These are phyloP conservation scores for Solanum lignicaule DNA, from an alignment of 257 asterid genomes.

Conservation along the genomic window DNA sequence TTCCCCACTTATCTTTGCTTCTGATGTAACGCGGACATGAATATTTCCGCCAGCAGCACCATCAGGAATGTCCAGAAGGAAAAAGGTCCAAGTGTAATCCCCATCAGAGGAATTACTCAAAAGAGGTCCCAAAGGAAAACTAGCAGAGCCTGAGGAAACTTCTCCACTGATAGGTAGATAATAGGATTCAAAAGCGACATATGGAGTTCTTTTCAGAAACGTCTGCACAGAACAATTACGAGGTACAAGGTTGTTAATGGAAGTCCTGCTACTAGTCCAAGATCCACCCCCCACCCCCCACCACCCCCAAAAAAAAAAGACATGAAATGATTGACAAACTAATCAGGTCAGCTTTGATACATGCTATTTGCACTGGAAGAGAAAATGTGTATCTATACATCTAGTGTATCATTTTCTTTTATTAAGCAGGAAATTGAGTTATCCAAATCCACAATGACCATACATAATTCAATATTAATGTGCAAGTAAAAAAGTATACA, in stretches of 20 bases:
- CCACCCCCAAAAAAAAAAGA: background rate
- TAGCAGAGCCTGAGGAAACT: conserved; percentile 35
- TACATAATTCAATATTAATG: background rate
- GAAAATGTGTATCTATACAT: background rate
- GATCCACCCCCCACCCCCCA: background rate
- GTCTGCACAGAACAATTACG: conserved; percentile 49
- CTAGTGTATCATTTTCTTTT: background rate
- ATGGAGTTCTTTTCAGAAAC: conserved; percentile 45
- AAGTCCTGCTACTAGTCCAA: background rate
- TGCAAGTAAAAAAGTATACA: background rate
- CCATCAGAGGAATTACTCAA: conserved; percentile 51
- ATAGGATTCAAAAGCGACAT: conserved; percentile 64
- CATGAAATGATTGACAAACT: background rate
- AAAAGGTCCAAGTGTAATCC: conserved; percentile 62
- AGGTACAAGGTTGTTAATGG: conserved; percentile 12
- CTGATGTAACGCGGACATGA: conserved; percentile 49
- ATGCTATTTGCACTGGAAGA: background rate
- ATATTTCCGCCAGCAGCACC: conserved; percentile 82
- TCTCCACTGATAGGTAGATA: conserved; percentile 53
- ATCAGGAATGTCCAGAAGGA: conserved; percentile 63
- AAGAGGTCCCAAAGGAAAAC: conserved; percentile 73
- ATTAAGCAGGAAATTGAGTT: background rate
- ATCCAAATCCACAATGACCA: background rate
- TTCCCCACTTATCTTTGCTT: conserved; percentile 43
- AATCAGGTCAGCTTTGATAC: background rate